A percentile compares a stretch with the other conserved stretches of the same genome.
phyloP scores from a whole-genome alignment of 306 rosid species.

The Canavalia ensiformis region DNA sequence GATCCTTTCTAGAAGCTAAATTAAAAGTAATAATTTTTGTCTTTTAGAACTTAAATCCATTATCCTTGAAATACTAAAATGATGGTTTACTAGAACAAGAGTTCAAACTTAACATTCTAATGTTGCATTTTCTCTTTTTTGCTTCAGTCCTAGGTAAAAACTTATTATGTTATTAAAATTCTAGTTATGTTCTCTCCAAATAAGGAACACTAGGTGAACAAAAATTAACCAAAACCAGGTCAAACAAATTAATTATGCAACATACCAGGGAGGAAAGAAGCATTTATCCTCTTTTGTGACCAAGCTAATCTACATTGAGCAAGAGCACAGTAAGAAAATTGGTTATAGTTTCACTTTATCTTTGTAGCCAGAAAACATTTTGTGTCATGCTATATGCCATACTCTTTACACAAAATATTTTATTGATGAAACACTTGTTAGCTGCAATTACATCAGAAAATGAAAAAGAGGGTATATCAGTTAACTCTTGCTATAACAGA shows the following conservation, averaged over 20 bases:
- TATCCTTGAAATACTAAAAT: too few relatives aligned
- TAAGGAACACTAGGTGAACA: neutral
- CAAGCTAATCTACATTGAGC: conserved; percentile 42
- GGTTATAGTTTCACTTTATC: neutral
- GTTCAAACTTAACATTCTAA: neutral
- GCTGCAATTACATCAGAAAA: neutral
- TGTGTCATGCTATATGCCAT: neutral
- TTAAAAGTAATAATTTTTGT: too few relatives aligned
- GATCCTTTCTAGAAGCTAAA: too few relatives aligned
- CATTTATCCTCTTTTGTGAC: conserved; percentile 40
- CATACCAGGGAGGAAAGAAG: conserved; percentile 43
- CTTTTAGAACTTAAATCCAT: too few relatives aligned
- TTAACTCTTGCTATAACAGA: neutral
- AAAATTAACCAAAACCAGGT: too few relatives aligned
- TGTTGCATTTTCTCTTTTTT: neutral
- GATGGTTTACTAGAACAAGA: too few relatives aligned
- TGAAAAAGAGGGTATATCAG: neutral
- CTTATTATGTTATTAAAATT: neutral
- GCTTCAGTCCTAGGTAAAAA: neutral
- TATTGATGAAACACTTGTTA: neutral
- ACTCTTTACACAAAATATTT: neutral
- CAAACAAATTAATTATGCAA: neutral
- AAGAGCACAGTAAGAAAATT: conserved; percentile 5
- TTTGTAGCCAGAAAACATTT: neutral
- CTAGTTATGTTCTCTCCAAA: neutral